These are phyloP conservation scores for Nymphaea colorata DNA, from an alignment of 164 flowering plant genomes.

Conservation along the genomic window DNA sequence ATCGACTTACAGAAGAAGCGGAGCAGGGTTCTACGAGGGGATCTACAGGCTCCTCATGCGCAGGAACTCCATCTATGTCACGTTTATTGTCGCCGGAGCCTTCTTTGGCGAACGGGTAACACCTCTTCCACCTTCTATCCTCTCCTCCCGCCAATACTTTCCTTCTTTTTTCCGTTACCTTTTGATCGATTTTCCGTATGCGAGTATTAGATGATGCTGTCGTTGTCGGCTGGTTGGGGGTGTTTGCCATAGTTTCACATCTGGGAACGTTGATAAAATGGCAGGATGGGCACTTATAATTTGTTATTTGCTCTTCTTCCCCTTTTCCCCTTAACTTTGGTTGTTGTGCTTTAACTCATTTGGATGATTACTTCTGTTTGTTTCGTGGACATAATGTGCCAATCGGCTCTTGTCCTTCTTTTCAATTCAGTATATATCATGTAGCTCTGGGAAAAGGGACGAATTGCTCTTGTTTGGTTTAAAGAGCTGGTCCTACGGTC, in stretches of 20 bases:
- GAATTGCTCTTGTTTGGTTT: too few species aligned
- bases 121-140: not conserved
- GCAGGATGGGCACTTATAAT: too few species aligned
- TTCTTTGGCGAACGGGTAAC: constrained; percentile 66
- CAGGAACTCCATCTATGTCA: constrained; percentile 67
- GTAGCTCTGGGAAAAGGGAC: too few species aligned
- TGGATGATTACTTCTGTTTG: too few species aligned
- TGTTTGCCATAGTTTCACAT: not conserved
- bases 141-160: not conserved
- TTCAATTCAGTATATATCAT: too few species aligned
- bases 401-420: too few species aligned
- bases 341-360: too few species aligned
- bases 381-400: too few species aligned
- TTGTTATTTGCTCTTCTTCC: too few species aligned
- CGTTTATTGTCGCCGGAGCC: constrained; percentile 77
- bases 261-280: not conserved
- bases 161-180: not conserved
- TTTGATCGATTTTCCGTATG: not conserved
- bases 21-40: constrained; percentile 43
- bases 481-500: too few species aligned
- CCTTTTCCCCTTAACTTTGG: too few species aligned
- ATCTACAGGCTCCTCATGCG: constrained; percentile 66
- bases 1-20: constrained; percentile 18
- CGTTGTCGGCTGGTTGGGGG: not conserved
- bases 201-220: not conserved